Base-by-base conservation (phyloP, 768 basidiomycete species). In the Obba rivulosa region DNA sequence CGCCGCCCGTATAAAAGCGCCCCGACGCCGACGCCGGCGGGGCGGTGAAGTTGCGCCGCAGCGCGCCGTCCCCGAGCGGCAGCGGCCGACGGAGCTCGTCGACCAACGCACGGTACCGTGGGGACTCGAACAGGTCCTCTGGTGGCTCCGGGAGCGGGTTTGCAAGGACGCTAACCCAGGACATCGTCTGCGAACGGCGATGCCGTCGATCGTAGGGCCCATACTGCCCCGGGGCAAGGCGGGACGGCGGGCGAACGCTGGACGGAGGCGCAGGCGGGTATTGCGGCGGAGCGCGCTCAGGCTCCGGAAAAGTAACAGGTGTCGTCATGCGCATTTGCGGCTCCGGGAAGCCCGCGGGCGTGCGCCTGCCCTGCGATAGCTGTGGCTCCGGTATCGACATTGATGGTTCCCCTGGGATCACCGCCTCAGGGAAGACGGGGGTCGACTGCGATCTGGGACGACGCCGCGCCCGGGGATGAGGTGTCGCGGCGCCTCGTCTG, bases 121-220 rank as follows among this genome's bases (percentile, higher is more conserved):
- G 70, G 22, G 66, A 64, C 11, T 76, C 71, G 62, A 81, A 84
- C 8, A 87, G 46, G 57, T 87, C 79, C 24, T 66, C 65, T 0
- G 87, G 87, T 0, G 79, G 84, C 2, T 60, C 50, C 0, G 87
- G 87, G 8, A 88, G 77, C 4, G 84, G 85, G 58, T 89, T 85
- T 38, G 42, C 40, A 45, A 2, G 37, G 21, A 13, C 48, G 52
- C 21, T 43, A 38, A 25, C 39, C 41, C n/a, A 23, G 10, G 41
- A 36, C 17, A 36, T 34, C 11, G 31, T 39, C 34, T 22, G 41
- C 11, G 24, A 14, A 21, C 39, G 50, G 17, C 38, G 45, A 9
- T 22, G 41, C 11, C 31, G 50, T 21, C 24, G 45, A 34, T 56
- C 57, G 48, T 47, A 54, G 3, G 49, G 54, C 16, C 51, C 54